Percentiles rank a stretch among this genome's conserved stretches.
These are phyloP conservation scores for Cicer judaicum DNA, from an alignment of 306 rosid species.

Conservation along the genomic window DNA sequence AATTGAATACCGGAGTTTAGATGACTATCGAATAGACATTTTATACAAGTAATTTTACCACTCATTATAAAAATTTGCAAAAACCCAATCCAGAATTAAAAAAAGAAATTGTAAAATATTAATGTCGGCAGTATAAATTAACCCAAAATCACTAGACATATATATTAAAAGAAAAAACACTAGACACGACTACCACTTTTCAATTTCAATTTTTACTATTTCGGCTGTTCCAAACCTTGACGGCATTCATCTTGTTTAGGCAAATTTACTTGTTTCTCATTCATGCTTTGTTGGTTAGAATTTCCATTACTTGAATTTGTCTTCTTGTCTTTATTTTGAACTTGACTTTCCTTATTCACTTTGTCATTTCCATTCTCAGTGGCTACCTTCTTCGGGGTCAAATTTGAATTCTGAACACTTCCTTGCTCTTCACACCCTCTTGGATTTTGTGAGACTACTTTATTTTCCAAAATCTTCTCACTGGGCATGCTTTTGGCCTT, in stretches of 20 bases:
- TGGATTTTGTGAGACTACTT: conserved; percentile 35
- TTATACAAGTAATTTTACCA: not conserved
- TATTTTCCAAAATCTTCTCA: conserved; percentile 43
- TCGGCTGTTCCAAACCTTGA: conserved; percentile 32
- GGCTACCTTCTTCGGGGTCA: conserved; percentile 13
- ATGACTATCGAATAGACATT: not conserved
- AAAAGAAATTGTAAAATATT: not conserved
- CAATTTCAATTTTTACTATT: conserved; percentile 34
- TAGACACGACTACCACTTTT: conserved; percentile 17
- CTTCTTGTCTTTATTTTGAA: conserved; percentile 30
- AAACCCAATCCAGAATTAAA: not conserved
- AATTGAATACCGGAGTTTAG: not conserved
- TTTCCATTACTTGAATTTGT: conserved; percentile 34
- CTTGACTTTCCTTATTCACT: conserved; percentile 36
- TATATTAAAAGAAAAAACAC: not conserved
- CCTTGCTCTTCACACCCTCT: conserved; percentile 31
- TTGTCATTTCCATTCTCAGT: conserved; percentile 44
- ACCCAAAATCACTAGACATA: not conserved
- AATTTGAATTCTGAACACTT: conserved; percentile 36
- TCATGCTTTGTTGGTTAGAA: conserved; percentile 45
- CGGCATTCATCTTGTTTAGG: conserved; percentile 40
- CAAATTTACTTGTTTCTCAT: conserved; percentile 44
- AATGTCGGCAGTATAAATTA: not conserved
- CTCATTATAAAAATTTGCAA: not conserved
- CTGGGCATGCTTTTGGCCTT: conserved; percentile 18